These are phyloP conservation scores for Byssochlamys sp. DNA, from an alignment of 2,329 filamentous ascomycete genomes.

Conservation along the genomic window DNA sequence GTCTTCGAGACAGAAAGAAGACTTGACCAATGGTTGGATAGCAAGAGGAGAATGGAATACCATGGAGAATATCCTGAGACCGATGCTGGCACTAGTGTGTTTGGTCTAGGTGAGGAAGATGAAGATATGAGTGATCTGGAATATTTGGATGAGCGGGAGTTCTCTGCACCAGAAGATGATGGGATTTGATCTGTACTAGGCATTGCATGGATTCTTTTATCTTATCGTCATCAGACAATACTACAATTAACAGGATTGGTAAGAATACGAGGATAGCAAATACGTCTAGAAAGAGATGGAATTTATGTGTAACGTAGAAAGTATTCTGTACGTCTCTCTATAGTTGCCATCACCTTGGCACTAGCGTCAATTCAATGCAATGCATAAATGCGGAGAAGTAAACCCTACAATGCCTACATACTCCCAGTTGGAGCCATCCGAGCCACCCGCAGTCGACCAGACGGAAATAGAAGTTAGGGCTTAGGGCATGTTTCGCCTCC, in stretches of 20 bases:
- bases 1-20: constrained; percentile 43
- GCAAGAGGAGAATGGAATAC: constrained; percentile 23
- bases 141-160: constrained; percentile 8
- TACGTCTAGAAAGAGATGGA: background rate
- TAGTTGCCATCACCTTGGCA: background rate
- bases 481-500: constrained; percentile 24
- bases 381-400: background rate
- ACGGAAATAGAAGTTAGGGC: constrained; percentile 23
- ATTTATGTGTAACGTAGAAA: background rate
- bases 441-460: background rate
- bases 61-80: constrained; percentile 9
- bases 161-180: background rate
- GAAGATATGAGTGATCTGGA: constrained; percentile 11
- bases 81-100: constrained; percentile 3
- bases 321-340: background rate
- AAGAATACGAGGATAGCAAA: background rate
- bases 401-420: background rate
- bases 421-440: constrained; percentile 8
- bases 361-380: background rate
- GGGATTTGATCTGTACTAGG: background rate
- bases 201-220: background rate
- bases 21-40: constrained; percentile 31
- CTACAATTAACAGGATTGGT: background rate
- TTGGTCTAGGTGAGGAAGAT: constrained; percentile 8
- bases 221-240: background rate